A percentile compares a stretch with the other conserved stretches of the same genome.
These are phyloP conservation scores for Leishmania gerbilli DNA, from an alignment of 208 protist species.

Conservation along the genomic window DNA sequence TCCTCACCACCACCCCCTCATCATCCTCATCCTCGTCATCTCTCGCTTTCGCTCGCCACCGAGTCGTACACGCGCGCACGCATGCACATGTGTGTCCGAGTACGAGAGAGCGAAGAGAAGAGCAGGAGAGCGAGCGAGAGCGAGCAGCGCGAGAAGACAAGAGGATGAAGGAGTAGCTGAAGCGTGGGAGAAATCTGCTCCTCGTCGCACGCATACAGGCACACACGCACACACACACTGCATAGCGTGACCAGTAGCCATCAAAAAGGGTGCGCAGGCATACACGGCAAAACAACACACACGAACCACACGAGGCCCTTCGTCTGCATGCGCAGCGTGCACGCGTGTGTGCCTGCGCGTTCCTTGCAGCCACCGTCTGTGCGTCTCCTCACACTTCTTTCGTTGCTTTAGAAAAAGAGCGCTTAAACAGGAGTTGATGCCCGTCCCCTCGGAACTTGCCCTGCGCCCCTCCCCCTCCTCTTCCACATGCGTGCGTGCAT, in stretches of 20 bases:
- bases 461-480: background rate
- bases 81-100: background rate
- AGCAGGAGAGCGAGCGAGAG: conserved; percentile 25
- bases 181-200: background rate
- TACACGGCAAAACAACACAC: background rate
- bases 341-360: background rate
- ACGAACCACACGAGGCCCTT: background rate
- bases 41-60: background rate
- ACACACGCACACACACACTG: background rate
- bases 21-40: conserved; percentile 1
- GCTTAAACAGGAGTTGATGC: background rate
- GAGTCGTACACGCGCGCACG: background rate
- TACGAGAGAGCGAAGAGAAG: background rate
- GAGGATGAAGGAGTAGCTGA: background rate
- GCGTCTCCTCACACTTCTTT: background rate
- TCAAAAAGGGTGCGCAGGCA: background rate
- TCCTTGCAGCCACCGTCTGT: background rate
- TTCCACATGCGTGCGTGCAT: background rate
- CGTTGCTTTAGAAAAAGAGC: background rate
- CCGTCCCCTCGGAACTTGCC: background rate
- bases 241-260: background rate
- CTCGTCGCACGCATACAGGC: background rate
- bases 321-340: background rate
- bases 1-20: background rate
- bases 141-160: conserved; percentile 27